These are phyloP conservation scores for Ophiocordyceps camponoti-saundersi DNA, from an alignment of 2,329 filamentous ascomycete species.

Conservation along the genomic window DNA sequence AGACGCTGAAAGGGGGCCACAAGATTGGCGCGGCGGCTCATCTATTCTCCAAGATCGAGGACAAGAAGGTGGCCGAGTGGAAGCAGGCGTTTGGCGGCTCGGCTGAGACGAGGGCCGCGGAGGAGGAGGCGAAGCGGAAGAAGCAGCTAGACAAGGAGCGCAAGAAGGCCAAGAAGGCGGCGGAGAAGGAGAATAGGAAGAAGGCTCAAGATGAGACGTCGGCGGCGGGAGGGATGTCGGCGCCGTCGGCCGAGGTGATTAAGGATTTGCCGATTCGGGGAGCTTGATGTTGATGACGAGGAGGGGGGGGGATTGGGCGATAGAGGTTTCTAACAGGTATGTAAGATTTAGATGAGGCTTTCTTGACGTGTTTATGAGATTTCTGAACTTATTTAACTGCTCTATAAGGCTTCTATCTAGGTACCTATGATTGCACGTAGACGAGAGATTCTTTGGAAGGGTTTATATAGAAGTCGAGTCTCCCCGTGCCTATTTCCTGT, in stretches of 20 bases:
- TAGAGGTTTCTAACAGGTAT: no score
- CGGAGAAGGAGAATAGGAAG: not conserved
- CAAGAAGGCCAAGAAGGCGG: slow-evolving; percentile 16
- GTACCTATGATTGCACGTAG: no score
- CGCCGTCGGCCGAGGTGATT: slow-evolving; percentile 6
- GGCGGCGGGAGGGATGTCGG: slow-evolving; percentile 4
- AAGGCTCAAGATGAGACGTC: slow-evolving; percentile 6
- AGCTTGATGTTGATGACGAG: slow-evolving; percentile 1
- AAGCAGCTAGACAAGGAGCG: slow-evolving; percentile 32
- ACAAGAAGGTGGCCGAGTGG: slow-evolving; percentile 73
- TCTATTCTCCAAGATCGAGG: slow-evolving; percentile 68
- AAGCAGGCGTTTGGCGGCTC: slow-evolving; percentile 54
- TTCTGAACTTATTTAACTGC: no score
- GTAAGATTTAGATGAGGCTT: not conserved
- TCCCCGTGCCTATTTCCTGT: no score
- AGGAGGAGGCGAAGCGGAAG: slow-evolving; percentile 31
- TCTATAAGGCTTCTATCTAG: no score
- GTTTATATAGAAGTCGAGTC: no score
- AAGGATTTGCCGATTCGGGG: slow-evolving; percentile 8
- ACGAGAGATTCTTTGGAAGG: no score
- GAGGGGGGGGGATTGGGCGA: no score
- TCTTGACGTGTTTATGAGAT: no score
- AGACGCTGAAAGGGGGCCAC: slow-evolving; percentile 53
- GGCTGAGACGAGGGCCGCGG: slow-evolving; percentile 26
- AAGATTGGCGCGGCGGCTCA: slow-evolving; percentile 65